Base-by-base conservation (phyloP, 2,329 filamentous ascomycete genomes). In the Arthroderma sp. region DNA sequence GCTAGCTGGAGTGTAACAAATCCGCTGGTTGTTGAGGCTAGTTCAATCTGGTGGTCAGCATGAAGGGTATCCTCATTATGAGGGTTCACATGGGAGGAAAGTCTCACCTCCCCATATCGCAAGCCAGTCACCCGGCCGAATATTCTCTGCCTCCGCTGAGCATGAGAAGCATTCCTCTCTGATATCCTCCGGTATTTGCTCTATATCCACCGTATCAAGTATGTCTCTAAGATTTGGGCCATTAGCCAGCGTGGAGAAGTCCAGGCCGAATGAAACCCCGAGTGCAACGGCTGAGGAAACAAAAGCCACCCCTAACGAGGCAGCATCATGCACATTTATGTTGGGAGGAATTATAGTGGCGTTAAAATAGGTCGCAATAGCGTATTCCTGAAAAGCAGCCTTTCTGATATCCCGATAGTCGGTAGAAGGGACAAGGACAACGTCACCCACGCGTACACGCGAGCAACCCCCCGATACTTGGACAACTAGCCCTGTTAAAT, bases 351-450 rank as follows among this genome's bases (percentile, higher is more conserved):
- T 69, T 4, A 74, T 70, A 4, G 78, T 77, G 0, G 75, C 72
- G 55, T 84, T 85, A 61, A 74, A 82, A 49, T 76, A 70, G 0
- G 73, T 76, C 0, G 78, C 74, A 3, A 84, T 69, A 11, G 76
- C 75, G 52, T 82, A 85, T 56, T 84, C 68, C 58, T 86, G 82
- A 56, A 80, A 86, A 1, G 80, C 78, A 1, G 79, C 79, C 59
- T 86, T 86, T 31, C 82, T 72, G 15, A 78, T 68, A 54, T 86
- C 82, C 10, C 82, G 73, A 55, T 86, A 86, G 62, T 86, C 82
- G 29, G 82, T 86, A 0, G 80, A 83, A 9, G 82, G 78, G n/a
- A 76, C 75, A 31, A 83, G 70, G 6, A 69, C 66, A 31, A 71
- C 65, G 50, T 83, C 78, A 29, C 78, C 75, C 6, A 66, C 58